Conservation (phyloP, 768 basidiomycete species). For the Suillus hirtellus region DNA sequence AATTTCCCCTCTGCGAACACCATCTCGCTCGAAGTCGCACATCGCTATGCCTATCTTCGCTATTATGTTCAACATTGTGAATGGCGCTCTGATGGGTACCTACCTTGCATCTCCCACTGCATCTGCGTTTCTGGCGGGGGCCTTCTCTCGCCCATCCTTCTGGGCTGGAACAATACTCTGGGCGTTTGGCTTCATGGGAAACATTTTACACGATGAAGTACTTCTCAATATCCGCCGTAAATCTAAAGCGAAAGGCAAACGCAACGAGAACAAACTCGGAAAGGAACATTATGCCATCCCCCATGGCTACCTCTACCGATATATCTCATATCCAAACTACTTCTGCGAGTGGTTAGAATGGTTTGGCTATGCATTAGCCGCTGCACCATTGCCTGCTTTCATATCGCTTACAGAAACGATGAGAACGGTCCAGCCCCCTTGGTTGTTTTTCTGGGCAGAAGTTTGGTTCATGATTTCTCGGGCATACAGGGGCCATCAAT, state of each 20-base stretch:
- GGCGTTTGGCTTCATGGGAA: conserved; percentile 71
- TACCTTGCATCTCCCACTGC: conserved; percentile 65
- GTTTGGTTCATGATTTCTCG: conserved; percentile 79
- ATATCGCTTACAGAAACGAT: conserved; percentile 39
- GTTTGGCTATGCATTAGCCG: conserved; percentile 82
- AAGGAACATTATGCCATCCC: conserved; percentile 78
- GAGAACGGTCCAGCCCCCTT: conserved; percentile 63
- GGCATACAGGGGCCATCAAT: conserved; percentile 77
- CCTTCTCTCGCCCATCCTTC: conserved; percentile 45
- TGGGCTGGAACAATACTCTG: conserved; percentile 67
- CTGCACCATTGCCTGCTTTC: conserved; percentile 48
- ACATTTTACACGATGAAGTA: conserved; percentile 89
- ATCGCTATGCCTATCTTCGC: conserved; percentile 58
- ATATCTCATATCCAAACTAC: conserved; percentile 92
- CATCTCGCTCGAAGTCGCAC: conserved; percentile 76
- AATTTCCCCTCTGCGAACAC: conserved; percentile 77
- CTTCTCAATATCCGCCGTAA: conserved; percentile 79
- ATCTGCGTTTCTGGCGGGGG: conserved; percentile 39
- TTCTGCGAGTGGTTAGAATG: conserved; percentile 96
- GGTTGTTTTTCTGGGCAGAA: conserved; percentile 76
- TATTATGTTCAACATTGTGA: conserved; percentile 67
- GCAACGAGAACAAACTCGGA: conserved; percentile 22
- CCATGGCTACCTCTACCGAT: conserved; percentile 70
- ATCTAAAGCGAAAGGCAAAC: conserved; percentile 41
- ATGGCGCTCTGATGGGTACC: conserved; percentile 60